phyloP scores from a whole-genome alignment of 352 stramenopile genomes.

The Phytophthora sansomeana region DNA sequence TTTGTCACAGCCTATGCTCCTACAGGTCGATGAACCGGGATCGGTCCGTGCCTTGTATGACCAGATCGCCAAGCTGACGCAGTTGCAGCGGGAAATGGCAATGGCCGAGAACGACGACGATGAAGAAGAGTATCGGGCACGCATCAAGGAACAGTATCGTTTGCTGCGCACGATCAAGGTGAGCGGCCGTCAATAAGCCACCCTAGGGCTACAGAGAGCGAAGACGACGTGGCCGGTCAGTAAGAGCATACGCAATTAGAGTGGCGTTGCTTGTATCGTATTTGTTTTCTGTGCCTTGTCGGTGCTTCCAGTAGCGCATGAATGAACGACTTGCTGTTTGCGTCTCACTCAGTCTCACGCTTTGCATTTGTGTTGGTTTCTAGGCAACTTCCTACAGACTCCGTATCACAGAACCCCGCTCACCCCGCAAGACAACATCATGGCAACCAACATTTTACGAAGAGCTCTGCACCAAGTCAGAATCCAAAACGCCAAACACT shows the following conservation, averaged over 20 bases:
- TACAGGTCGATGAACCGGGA: slow-evolving; percentile 46
- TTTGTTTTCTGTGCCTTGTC: slow-evolving; percentile 1
- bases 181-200: slow-evolving; percentile 12
- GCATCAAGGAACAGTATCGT: slow-evolving; percentile 70
- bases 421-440: not conserved
- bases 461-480: not conserved
- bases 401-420: not conserved
- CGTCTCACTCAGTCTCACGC: slow-evolving; percentile 2
- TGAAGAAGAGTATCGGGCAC: slow-evolving; percentile 56
- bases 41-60: slow-evolving; percentile 51
- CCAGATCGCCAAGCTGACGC: slow-evolving; percentile 63
- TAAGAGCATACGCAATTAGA: slow-evolving; percentile 25
- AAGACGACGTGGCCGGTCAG: slow-evolving; percentile 3
- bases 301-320: not conserved
- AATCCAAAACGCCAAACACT: too few species aligned
- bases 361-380: slow-evolving; percentile 2
- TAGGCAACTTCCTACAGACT: not conserved
- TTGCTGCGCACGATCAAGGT: slow-evolving; percentile 60
- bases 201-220: not conserved
- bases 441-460: not conserved
- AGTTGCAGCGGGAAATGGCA: slow-evolving; percentile 60
- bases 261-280: slow-evolving; percentile 24
- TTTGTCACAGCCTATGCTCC: slow-evolving; percentile 36
- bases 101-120: slow-evolving; percentile 52
- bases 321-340: slow-evolving; percentile 4